Evolutionary conservation across 768 basidiomycete species (phyloP).

Genomic region (Calocybe gangraenosa): DNA sequence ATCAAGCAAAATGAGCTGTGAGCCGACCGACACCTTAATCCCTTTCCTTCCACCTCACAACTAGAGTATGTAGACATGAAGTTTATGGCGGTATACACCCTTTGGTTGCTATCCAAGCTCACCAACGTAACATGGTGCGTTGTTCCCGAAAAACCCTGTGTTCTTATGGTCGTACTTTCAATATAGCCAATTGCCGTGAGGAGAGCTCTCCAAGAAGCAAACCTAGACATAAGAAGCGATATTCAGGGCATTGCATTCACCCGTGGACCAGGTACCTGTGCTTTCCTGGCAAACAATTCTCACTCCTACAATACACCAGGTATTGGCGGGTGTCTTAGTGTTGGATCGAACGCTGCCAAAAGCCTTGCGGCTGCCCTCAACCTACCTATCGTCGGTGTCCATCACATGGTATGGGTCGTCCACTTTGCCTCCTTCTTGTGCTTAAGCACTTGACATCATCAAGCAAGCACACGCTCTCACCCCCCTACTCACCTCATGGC

Average conservation of each 20-base stretch:
- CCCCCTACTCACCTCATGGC: conserved; percentile 58
- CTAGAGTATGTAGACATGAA: conserved; percentile 48
- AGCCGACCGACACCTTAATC: conserved; percentile 16
- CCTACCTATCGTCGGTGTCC: conserved; percentile 85
- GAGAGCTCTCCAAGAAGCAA: conserved; percentile 64
- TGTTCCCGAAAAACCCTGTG: too few species aligned
- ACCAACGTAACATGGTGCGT: conserved; percentile 72
- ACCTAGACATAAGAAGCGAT: conserved; percentile 46
- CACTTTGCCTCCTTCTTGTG: neutral
- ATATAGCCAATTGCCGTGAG: conserved; percentile 71
- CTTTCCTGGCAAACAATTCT: neutral
- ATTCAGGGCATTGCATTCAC: conserved; percentile 91
- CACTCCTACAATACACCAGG: conserved; percentile 33
- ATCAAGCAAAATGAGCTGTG: conserved; percentile 73
- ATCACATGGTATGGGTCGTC: conserved; percentile 79
- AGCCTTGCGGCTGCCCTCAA: conserved; percentile 71
- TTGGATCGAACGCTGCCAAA: conserved; percentile 81
- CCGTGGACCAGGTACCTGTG: conserved; percentile 66
- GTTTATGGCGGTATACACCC: conserved; percentile 74
- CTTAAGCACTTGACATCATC: neutral
- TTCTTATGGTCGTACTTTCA: neutral
- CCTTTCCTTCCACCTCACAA: conserved; percentile 1
- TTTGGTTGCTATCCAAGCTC: conserved; percentile 68
- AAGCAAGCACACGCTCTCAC: conserved; percentile 95
- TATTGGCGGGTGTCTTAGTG: conserved; percentile 76